Evolutionary conservation across 179 eudicot genomes (phyloP), one percentile per base, ranked within the genome.

Genomic region (Spergularia azorica): DNA sequence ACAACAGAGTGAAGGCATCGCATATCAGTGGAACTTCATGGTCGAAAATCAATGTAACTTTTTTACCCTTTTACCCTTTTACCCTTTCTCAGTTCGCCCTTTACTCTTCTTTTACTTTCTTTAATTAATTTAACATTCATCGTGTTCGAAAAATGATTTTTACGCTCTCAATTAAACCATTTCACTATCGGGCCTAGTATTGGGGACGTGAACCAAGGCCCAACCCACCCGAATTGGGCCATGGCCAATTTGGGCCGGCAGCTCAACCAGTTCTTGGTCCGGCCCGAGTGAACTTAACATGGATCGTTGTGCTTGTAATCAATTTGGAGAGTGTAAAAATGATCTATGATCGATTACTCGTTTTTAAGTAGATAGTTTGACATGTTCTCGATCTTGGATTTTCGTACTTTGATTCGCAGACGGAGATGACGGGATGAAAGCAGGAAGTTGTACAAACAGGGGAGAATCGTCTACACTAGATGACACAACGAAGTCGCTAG

Each of bases 1-100:
- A 83, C 80, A 91, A 80, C 70, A 67, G 16, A 83, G 80, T 13
- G 97, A 93, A 88, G 98, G 95, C 46, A 90, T 92, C 39, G 95
- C 97, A 73, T 90, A 92, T 55, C 95, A 92, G 58, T 92, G 93
- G 95, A 86, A 89, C 41, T 92, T 79, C 79, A 91, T 93, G 92
- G 90, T 88, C 16, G 94, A 91, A 85, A 88, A 87, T 77, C 90
- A 88, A 60, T 91, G 94, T 90, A 83, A 73, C n/a, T n/a, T n/a
- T n/a, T n/a, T 20, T 62, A 7, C 38, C 65, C 41, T 10, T 62
- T 62, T 9, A 18, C 9, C 3, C 3, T 20, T 20, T 3, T 20
- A 6, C 12, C 2, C 9, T 61, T 62, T 62, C 14, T 4, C 2
- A 3, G 2, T 36, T 36, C 2, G 39, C 4, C 38, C 6, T 32